These are phyloP conservation scores for Coemansia sp. DNA, from an alignment of 192 early-diverging fungal genomes.

Conservation along the genomic window DNA sequence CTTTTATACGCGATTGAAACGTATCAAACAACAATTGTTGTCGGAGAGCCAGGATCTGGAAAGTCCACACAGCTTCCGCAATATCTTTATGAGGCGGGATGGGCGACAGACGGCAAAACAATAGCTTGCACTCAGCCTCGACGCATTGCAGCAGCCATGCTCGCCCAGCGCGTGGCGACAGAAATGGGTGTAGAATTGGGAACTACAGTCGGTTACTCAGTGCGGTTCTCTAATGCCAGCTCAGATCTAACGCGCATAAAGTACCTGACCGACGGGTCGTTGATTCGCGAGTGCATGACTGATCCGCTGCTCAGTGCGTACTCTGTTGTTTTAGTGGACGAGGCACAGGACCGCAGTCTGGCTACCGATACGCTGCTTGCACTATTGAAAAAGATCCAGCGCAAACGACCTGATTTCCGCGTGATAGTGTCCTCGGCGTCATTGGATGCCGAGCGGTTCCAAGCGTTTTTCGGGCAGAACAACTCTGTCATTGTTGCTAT, in stretches of 20 bases:
- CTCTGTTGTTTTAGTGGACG: slow-evolving; percentile 90
- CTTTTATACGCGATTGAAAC: slow-evolving; percentile 82
- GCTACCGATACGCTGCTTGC: slow-evolving; percentile 91
- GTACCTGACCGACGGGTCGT: slow-evolving; percentile 96
- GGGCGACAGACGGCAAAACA: slow-evolving; percentile 74
- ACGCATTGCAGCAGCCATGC: slow-evolving; percentile 94
- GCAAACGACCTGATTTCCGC: slow-evolving; percentile 69
- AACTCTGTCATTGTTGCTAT: slow-evolving; percentile 81
- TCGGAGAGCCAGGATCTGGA: slow-evolving; percentile 93
- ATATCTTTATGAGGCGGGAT: slow-evolving; percentile 93
- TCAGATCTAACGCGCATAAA: slow-evolving; percentile 87
- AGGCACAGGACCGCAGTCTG: slow-evolving; percentile 93
- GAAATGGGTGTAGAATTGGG: slow-evolving; percentile 91
- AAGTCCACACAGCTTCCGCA: slow-evolving; percentile 98
- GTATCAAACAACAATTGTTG: slow-evolving; percentile 76
- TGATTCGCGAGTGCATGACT: slow-evolving; percentile 86
- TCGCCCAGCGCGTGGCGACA: slow-evolving; percentile 93
- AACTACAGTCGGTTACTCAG: slow-evolving; percentile 94
- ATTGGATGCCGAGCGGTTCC: slow-evolving; percentile 88
- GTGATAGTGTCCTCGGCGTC: slow-evolving; percentile 92
- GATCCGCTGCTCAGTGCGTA: slow-evolving; percentile 83
- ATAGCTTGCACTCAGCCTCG: slow-evolving; percentile 97
- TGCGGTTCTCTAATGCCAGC: slow-evolving; percentile 94
- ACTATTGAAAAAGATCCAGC: slow-evolving; percentile 78
- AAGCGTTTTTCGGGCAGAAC: slow-evolving; percentile 72